These are phyloP conservation scores for Chytriomyces sp. DNA, from an alignment of 192 early-diverging fungal genomes.

Conservation along the genomic window DNA sequence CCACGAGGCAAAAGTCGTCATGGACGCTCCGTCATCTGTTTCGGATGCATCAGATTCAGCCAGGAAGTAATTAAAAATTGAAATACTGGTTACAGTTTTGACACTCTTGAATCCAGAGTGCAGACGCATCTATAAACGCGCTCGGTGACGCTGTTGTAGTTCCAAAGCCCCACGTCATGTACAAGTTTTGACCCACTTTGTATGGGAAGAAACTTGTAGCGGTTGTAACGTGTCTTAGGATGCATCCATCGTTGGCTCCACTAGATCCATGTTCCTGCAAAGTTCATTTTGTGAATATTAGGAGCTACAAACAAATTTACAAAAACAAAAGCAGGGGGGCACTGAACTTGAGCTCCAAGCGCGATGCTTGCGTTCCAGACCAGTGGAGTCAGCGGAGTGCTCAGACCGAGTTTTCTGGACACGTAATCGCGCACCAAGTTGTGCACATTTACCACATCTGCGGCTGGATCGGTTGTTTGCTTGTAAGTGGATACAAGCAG, in stretches of 20 bases:
- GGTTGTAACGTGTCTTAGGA: background rate
- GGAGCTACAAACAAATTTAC: background rate
- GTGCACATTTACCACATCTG: conserved; percentile 2
- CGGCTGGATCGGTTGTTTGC: background rate
- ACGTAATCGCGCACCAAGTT: conserved; percentile 14
- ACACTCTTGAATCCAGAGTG: conserved; percentile 9
- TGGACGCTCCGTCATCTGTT: conserved; percentile 3
- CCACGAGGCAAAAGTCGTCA: conserved; percentile 17
- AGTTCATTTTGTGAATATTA: background rate
- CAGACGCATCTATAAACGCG: background rate
- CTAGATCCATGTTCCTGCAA: background rate
- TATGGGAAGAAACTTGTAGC: background rate
- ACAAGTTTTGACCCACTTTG: conserved; percentile 23
- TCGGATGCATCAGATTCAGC: no score
- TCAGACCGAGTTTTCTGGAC: background rate
- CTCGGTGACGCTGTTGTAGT: background rate
- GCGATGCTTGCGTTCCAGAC: conserved; percentile 5
- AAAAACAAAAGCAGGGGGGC: background rate
- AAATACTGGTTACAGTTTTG: background rate
- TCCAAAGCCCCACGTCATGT: background rate
- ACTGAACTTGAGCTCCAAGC: no score
- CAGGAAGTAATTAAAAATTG: background rate
- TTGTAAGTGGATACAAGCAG: background rate
- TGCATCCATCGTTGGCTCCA: background rate
- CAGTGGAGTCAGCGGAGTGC: background rate